Evolutionary conservation across 306 rosid species (phyloP), one percentile per base, ranked within the genome.

Genomic region (peach (Prunus persica)): DNA sequence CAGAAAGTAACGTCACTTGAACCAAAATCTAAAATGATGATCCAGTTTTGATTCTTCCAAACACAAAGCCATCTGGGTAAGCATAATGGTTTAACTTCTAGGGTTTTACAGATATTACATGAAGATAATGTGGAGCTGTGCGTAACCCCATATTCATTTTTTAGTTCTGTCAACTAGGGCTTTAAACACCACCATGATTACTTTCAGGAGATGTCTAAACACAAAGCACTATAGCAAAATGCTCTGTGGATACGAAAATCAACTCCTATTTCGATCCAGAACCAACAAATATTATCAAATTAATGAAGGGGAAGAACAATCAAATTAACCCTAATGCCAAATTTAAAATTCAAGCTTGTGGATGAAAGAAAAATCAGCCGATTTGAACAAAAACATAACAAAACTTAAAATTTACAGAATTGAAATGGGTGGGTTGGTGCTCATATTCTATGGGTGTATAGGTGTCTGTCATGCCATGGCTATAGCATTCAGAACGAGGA

Each of bases 371-470:
- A 38, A 2, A 27, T 2, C 5, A 38, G 4, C 41, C 9, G 13
- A 27, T 2, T 22, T 12, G 27, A 8, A 10, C 2, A 13, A 0
- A 25, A 24, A 9, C 0, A 5, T 3, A 1, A 4, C 6, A 30
- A 19, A 8, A 0, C 3, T 47, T 14, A 52, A 24, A 2, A 19
- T 47, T 20, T 1, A 65, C n/a, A 10, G 2, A 41, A 11, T 0
- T 20, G 0, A 9, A 66, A 28, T 30, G 1, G 2, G 64, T 27
- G 6, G 20, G 6, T 2, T 3, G 81, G 20, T 80, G 97, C 97
- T 95, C 99, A 95, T 90, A 92, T 95, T 95, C 99, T 95, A 92
- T 92, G 99, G 99, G 99, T 95, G 99, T 90, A 90, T 67, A 81
- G 22, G 93, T 84, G 97, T 95, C 97, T 95, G 77, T 95, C 99